A percentile compares a stretch with the other conserved stretches of the same genome.
Evolutionary conservation across 139 green algal genomes (phyloP).

Genomic region (Mesostigma viride): DNA sequence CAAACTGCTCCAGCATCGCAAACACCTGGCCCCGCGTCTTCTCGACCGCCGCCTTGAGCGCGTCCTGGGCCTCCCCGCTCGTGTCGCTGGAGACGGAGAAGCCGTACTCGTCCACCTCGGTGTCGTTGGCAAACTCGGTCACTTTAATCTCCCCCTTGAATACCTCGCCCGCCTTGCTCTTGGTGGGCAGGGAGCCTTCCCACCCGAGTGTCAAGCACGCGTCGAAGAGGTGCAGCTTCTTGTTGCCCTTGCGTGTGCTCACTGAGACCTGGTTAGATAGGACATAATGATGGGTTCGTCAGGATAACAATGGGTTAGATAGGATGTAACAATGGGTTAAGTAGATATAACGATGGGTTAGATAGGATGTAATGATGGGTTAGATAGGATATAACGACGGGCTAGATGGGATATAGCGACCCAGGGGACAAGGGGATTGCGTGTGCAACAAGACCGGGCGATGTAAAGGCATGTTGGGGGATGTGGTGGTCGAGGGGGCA

Average conservation of each 20-base stretch:
- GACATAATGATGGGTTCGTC: not conserved
- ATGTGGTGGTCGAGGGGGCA: too few relatives aligned
- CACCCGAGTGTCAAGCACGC: conserved; percentile 52
- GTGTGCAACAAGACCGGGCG: too few relatives aligned
- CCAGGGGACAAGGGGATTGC: too few relatives aligned
- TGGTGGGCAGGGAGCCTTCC: conserved; percentile 28
- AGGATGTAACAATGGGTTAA: too few relatives aligned
- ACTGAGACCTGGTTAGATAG: conserved; percentile 45
- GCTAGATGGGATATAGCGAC: too few relatives aligned
- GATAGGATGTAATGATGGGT: too few relatives aligned
- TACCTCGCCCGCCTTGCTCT: conserved; percentile 12
- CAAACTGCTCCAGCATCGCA: conserved; percentile 6
- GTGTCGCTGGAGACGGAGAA: conserved; percentile 43
- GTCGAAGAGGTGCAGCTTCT: conserved; percentile 63
- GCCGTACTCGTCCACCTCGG: conserved; percentile 55
- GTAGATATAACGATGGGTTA: too few relatives aligned
- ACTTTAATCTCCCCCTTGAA: conserved; percentile 46
- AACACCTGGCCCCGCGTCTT: not conserved
- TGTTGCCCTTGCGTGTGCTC: conserved; percentile 63
- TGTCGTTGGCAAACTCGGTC: conserved; percentile 46
- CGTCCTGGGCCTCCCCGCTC: conserved; percentile 20
- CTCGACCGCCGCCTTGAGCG: conserved; percentile 15
- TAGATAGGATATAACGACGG: too few relatives aligned
- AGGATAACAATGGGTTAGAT: too few relatives aligned
- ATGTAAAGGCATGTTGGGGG: too few relatives aligned